These are phyloP conservation scores for Penicillium griseofulvum DNA, from an alignment of 2,329 filamentous ascomycete genomes.

Conservation along the genomic window DNA sequence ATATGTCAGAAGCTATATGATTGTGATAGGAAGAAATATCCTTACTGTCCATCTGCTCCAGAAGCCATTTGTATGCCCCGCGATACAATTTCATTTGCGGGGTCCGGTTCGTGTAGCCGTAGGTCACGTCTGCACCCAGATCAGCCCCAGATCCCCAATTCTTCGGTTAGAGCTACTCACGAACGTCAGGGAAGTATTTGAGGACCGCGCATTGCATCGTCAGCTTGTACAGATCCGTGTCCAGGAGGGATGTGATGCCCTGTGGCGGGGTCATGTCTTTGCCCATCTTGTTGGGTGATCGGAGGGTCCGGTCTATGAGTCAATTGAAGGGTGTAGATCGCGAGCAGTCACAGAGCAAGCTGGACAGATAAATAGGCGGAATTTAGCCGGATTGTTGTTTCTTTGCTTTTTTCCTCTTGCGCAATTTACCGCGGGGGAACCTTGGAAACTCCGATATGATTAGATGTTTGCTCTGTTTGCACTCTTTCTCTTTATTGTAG, in stretches of 20 bases:
- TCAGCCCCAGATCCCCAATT: not conserved
- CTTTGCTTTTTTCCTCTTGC: not conserved
- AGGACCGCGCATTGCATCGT: conserved; percentile 98
- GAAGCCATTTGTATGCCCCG: conserved; percentile 79
- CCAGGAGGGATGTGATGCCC: conserved; percentile 77
- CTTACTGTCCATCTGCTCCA: conserved; percentile 75
- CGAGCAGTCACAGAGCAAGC: not conserved
- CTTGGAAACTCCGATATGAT: conserved; percentile 3
- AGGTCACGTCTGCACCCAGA: conserved; percentile 65
- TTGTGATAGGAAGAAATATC: conserved; percentile 5
- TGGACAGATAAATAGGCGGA: not conserved
- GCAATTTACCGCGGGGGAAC: conserved; percentile 5
- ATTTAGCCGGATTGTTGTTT: not conserved
- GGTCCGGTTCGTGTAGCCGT: conserved; percentile 93
- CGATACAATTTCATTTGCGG: conserved; percentile 87
- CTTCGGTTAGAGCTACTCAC: conserved; percentile 34
- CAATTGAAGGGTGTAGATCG: not conserved
- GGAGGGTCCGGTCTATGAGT: conserved; percentile 5
- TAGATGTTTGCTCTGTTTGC: conserved; percentile 8
- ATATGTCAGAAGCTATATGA: not conserved
- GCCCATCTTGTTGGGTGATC: conserved; percentile 25
- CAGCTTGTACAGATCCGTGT: conserved; percentile 89
- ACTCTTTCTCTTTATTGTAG: not conserved
- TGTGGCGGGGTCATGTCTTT: conserved; percentile 49
- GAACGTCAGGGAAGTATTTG: conserved; percentile 77